A percentile compares a stretch with the other conserved stretches of the same genome.
Conservation (phyloP, 208 protist species). For the Lotmaria passim region DNA sequence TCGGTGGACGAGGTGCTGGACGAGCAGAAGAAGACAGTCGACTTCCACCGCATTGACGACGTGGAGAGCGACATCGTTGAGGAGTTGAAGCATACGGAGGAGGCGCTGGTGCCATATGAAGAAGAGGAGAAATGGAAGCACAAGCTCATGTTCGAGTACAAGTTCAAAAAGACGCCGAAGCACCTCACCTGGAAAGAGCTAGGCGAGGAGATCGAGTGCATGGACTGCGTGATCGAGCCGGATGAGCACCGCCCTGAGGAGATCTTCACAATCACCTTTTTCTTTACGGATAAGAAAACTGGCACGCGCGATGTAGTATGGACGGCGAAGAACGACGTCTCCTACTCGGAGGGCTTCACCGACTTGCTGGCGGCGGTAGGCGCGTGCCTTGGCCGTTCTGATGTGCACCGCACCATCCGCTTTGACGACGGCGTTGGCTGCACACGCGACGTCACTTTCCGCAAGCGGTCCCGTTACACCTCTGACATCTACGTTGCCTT, state of each 20-base stretch:
- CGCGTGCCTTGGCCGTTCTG: constrained; percentile 76
- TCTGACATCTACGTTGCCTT: constrained; percentile 86
- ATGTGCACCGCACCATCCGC: constrained; percentile 89
- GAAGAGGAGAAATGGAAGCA: constrained; percentile 90
- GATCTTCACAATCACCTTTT: constrained; percentile 87
- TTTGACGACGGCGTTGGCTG: constrained; percentile 83
- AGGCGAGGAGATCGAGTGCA: constrained; percentile 88
- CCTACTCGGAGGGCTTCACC: constrained; percentile 84
- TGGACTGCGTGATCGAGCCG: constrained; percentile 89
- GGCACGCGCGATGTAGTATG: constrained; percentile 79
- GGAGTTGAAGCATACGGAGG: constrained; percentile 57
- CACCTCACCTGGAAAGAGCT: constrained; percentile 90
- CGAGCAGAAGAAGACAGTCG: constrained; percentile 68
- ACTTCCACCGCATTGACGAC: constrained; percentile 88
- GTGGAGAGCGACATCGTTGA: constrained; percentile 86
- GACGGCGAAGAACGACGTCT: constrained; percentile 82
- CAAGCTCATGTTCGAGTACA: constrained; percentile 89
- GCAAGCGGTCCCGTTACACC: constrained; percentile 87
- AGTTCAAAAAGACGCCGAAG: constrained; percentile 88
- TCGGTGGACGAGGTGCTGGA: constrained; percentile 80
- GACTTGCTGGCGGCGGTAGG: constrained; percentile 86
- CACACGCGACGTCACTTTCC: constrained; percentile 79
- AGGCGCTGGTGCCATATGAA: constrained; percentile 71
- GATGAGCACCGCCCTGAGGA: constrained; percentile 89
- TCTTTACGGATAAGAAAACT: constrained; percentile 78